Conservation (phyloP, 2,329 filamentous ascomycete genomes). For the Nemania serpens region DNA sequence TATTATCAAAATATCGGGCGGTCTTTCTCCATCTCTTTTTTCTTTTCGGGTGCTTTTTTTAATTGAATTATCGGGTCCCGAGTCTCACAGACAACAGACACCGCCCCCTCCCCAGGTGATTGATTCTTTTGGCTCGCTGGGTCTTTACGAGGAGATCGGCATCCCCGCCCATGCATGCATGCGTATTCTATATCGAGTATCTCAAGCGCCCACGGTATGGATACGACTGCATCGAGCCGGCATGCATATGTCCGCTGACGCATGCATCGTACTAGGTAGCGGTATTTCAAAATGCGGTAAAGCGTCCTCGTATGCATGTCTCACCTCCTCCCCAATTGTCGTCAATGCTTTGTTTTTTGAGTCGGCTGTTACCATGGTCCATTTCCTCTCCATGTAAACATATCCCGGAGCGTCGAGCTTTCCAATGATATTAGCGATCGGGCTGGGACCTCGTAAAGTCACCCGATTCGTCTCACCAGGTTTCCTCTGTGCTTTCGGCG, state of each 20-base stretch:
- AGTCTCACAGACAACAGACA: neutral
- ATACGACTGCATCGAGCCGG: constrained; percentile 1
- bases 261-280: neutral
- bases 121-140: constrained; percentile 11
- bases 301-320: constrained; percentile 4
- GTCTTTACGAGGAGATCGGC: constrained; percentile 24
- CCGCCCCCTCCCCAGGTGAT: constrained; percentile 1
- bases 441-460: neutral
- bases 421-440: neutral
- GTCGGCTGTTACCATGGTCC: neutral
- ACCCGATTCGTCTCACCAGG: neutral
- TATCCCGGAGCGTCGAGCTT: neutral
- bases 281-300: neutral
- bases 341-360: neutral
- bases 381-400: neutral
- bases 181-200: neutral
- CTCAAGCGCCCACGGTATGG: neutral
- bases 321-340: neutral
- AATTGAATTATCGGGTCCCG: neutral
- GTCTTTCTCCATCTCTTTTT: neutral
- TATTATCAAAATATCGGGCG: neutral
- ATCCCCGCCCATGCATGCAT: constrained; percentile 7
- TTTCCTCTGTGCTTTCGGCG: neutral
- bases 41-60: neutral
- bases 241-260: neutral